Evolutionary conservation across 805 yeast genomes (phyloP), one percentile per base, ranked within the genome.

Genomic region (Candida insectalens): DNA sequence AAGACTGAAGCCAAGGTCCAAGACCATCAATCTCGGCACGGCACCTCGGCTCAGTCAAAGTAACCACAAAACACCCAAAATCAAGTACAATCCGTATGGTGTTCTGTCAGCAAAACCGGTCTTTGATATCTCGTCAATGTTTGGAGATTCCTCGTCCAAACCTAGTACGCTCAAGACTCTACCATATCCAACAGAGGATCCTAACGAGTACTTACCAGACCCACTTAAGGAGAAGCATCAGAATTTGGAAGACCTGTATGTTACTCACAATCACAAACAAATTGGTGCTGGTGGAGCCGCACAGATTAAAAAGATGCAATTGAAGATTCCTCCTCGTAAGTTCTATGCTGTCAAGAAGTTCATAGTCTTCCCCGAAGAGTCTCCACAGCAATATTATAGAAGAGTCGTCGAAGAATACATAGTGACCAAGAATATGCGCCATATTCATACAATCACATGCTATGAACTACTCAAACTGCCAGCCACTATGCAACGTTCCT

Each of bases 271-370:
- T 7, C 62, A 59, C 32, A 45, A 42, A 19, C 43, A 32, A 20
- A 39, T 82, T 33, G 92, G 88, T 3, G 71, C 68, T 36, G 92
- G 94, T 31, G 88, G 88, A 3, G 71, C 82, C 2, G 71, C 84
- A 4, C 70, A 71, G 32, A 87, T 82, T 15, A 62, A 77, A 35
- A 69, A 68, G 36, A 54, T 70, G 3, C 47, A 54, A 34, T 51
- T 59, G 12, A 53, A 58, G 27, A 31, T 32, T 12, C 44, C 51
- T 17, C 50, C 54, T 16, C 64, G 63, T 36, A 63, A 66, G 37
- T 42, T 65, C 5, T 79, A 57, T 53, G 89, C 89, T 0, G 61
- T 81, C 47, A 82, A 82, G 53, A 73, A 72, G 48, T 74, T 82
- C 45, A 60, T 68, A 6, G 54, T 79, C 32, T 67, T 81, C 36